Base-by-base conservation (phyloP, 2,329 filamentous ascomycete species). In the Neodidymelliopsis sp. region DNA sequence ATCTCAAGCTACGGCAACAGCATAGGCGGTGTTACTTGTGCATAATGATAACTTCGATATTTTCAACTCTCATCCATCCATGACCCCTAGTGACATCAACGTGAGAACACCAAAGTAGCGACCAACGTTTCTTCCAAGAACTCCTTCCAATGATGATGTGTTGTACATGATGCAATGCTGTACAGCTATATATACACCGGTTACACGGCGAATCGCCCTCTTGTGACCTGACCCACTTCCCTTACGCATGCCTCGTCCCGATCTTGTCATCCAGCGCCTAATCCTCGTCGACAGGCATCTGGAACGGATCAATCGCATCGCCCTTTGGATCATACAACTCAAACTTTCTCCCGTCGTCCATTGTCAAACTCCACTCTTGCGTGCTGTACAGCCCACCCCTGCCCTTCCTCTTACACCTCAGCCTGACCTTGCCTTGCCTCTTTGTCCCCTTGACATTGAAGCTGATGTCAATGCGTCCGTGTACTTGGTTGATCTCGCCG, bases 401-500 rank as follows among this genome's bases (percentile, higher is more conserved):
- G 38, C 83, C 82, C 60, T 82, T 85, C 67, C 94, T 82, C 69
- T 83, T 79, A 77, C 90, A 94, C 60, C 81, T 83, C 74, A 99
- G 95, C 67, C 84, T 83, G 83, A 97, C 94, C 69, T 85, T 80
- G 6, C 86, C 94, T 60, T 79, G 77, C 49, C 75, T 78, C 69
- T 81, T 85, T 22, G 85, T 90, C 29, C 94, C 94, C 75, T 89
- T 90, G 20, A 99, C 94, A 75, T 84, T 81, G 73, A 96, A 97
- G 46, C 77, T 78, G 50, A 99, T 90, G 79, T 97, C 82, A 71
- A 99, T 96, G 63, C 85, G 81, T 18, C 94, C 94, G 74, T 93
- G 91, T 71, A 97, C 76, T 79, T 96, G 93, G 76, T 97, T 95
- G 82, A 99, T 89, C 77, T 91, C 86, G 53, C 78, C 77, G 41